phyloP scores from a whole-genome alignment of 2,329 filamentous ascomycete species.

The Neobulgaria alba region DNA sequence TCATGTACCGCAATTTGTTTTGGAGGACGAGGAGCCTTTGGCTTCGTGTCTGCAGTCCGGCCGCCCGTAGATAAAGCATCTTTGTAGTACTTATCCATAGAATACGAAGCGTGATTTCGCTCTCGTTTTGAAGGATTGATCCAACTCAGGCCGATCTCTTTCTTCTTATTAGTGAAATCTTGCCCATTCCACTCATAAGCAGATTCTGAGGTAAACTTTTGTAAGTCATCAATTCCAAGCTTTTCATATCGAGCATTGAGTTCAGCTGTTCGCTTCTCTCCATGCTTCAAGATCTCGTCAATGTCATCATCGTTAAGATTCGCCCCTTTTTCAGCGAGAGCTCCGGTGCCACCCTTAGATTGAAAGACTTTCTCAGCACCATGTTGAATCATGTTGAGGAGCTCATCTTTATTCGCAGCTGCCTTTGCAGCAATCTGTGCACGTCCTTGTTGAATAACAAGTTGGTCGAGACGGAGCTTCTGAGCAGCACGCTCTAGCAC shows the following conservation, averaged over 20 bases:
- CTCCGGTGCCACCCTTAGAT: conserved; percentile 56
- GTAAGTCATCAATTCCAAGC: conserved; percentile 89
- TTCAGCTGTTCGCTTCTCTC: conserved; percentile 81
- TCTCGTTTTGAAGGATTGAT: conserved; percentile 98
- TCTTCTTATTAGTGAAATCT: conserved; percentile 86
- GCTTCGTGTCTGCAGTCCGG: conserved; percentile 74
- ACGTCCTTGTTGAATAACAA: conserved; percentile 96
- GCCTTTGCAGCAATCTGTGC: conserved; percentile 85
- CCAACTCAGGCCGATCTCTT: conserved; percentile 88
- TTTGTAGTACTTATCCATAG: conserved; percentile 97
- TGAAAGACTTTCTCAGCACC: conserved; percentile 93
- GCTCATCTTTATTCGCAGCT: conserved; percentile 89
- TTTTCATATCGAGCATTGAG: conserved; percentile 94
- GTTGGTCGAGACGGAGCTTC: conserved; percentile 89
- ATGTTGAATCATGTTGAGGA: conserved; percentile 97
- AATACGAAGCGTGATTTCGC: conserved; percentile 95
- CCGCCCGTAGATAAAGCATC: conserved; percentile 77
- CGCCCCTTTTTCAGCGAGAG: conserved; percentile 47
- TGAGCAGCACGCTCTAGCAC: conserved; percentile 93
- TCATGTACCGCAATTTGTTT: conserved; percentile 90
- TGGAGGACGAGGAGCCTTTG: conserved; percentile 89
- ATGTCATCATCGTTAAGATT: conserved; percentile 83
- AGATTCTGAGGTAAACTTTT: conserved; percentile 95
- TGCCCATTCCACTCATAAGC: conserved; percentile 99
- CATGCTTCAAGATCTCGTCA: conserved; percentile 75